Conservation (phyloP, 331 rosid species). For the Saraca asoca region DNA sequence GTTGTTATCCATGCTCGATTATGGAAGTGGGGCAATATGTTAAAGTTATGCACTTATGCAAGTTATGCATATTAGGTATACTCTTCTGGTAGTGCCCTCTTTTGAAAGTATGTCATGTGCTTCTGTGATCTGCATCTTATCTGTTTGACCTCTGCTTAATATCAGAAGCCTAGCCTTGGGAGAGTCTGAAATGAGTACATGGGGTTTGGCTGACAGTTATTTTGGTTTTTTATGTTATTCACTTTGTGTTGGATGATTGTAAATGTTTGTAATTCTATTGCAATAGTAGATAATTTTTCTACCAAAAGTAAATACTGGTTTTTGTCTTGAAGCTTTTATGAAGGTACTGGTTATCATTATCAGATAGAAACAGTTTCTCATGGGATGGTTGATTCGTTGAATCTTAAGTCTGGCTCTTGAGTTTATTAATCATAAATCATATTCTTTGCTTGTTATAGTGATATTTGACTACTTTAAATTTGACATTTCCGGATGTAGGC, state of each 20-base stretch:
- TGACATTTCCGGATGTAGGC: constrained; percentile 60
- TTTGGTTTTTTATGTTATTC: neutral
- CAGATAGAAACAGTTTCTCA: neutral
- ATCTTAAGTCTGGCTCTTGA: constrained; percentile 6
- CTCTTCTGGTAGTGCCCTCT: neutral
- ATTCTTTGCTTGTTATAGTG: constrained; percentile 9
- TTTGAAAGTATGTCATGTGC: neutral
- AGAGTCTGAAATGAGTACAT: neutral
- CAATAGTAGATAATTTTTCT: constrained; percentile 17
- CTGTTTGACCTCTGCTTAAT: constrained; percentile 8
- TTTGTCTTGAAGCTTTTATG: neutral
- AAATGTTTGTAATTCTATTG: neutral
- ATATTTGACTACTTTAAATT: constrained; percentile 12
- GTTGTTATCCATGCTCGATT: constrained; percentile 6
- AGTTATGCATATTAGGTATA: constrained; percentile 18
- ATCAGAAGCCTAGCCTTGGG: neutral
- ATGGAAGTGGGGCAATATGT: constrained; percentile 9
- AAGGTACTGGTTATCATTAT: constrained; percentile 6
- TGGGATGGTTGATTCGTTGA: constrained; percentile 5
- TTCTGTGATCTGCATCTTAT: neutral
- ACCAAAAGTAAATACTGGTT: neutral
- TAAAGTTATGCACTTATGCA: constrained; percentile 10
- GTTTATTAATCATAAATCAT: neutral
- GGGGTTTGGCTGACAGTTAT: too few species aligned
- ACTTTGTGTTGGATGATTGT: neutral